Base-by-base conservation (phyloP, 164 flowering plant genomes). In the Nymphaea colorata region DNA sequence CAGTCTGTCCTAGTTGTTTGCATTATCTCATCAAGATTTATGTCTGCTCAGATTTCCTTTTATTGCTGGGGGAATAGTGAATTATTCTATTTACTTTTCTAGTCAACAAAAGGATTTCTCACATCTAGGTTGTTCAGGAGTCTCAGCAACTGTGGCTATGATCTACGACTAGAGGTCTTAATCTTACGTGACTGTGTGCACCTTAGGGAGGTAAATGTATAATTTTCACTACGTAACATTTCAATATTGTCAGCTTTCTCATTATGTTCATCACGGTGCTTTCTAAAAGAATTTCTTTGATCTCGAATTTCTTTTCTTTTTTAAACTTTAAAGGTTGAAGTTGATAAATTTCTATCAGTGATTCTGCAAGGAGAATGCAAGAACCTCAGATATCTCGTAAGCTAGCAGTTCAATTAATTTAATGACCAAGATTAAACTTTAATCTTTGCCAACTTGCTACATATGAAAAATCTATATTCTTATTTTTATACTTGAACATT, bases 111-210 rank as follows among this genome's bases (percentile, higher is more conserved):
- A 47, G 11, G 5, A 7, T 47, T 44, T 61, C 43, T 47, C 15
- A 41, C 47, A 25, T 62, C 64, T 43, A 62, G 6, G 6, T 64
- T 64, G 41, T 69, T 60, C 66, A 92, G 98, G 79, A 85, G 84
- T 75, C 86, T 86, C 72, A 91, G 88, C 63, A 77, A 78, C 73
- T 73, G 70, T 36, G 64, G 70, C 0, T 79, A 79, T 66, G 95
- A 86, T 44, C 80, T 72, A 66, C 61, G 72, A 16, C 81, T 93
- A 67, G 98, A 90, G 79, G 84, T 84, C 63, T 69, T 93, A 71
- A 78, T 84, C 70, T 82, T 93, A 76, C 84, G 98, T 61, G 98
- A 93, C 67, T 93, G 96, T 82, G 87, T 90, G 87, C 95, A 90
- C 77, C 88, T 93, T 66, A 88, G 85, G 81, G 87, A 88, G 82